Conservation (phyloP, 164 flowering plant species). For the Chimonanthus salicifolius region DNA sequence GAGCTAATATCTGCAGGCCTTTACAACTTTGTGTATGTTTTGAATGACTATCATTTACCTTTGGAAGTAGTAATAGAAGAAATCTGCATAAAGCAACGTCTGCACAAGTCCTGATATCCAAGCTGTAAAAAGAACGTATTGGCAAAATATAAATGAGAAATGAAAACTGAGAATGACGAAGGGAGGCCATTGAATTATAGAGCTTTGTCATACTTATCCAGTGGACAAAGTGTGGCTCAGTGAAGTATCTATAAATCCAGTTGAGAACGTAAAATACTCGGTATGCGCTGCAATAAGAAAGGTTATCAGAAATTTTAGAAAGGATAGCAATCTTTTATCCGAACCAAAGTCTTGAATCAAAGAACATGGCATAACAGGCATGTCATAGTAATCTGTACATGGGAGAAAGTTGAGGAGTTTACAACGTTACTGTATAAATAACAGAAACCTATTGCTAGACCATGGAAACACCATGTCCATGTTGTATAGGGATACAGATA, state of each 20-base stretch:
- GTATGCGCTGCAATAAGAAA: conserved; percentile 59
- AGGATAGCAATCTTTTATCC: too few species aligned
- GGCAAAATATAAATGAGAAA: neutral
- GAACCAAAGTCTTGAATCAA: too few species aligned
- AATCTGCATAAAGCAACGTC: conserved; percentile 76
- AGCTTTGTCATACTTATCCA: conserved; percentile 60
- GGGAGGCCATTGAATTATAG: neutral
- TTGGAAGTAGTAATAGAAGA: conserved; percentile 68
- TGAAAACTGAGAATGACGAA: too few species aligned
- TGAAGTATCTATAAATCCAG: conserved; percentile 84
- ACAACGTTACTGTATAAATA: too few species aligned
- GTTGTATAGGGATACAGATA: too few species aligned
- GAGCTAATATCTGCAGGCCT: neutral
- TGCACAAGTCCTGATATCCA: conserved; percentile 67
- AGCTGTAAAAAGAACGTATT: conserved; percentile 34
- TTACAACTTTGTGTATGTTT: neutral
- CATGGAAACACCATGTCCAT: too few species aligned
- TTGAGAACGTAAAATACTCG: conserved; percentile 76
- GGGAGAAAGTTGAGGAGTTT: too few species aligned
- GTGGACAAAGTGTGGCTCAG: conserved; percentile 50
- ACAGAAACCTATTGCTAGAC: too few species aligned
- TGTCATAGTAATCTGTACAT: too few species aligned
- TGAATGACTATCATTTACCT: conserved; percentile 29
- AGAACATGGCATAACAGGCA: too few species aligned
- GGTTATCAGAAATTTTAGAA: too few species aligned